Base-by-base conservation (phyloP, 2,329 filamentous ascomycete species). In the Sarocladium kiliense region DNA sequence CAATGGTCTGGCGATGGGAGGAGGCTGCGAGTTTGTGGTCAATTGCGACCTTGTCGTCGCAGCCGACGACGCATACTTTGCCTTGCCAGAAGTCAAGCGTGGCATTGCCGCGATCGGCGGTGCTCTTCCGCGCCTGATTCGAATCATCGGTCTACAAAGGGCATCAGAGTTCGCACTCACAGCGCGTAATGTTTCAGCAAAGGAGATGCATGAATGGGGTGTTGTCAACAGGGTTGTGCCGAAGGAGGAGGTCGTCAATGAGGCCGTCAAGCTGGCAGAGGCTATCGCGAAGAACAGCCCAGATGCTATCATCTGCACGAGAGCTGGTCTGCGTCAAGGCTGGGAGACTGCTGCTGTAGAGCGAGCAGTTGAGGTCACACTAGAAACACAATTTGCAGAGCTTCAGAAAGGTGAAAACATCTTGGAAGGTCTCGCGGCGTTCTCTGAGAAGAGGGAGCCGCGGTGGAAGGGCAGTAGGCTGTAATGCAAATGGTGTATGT, bases 401-500 rank as follows among this genome's bases (percentile, higher is more conserved):
- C 74, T 90, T 44, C 73, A 83, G 60, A 76, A 73, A 9, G 85
- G 81, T 0, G 82, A 87, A 61, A 91, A 91, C 68, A 82, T 89
- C 66, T 77, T 77, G 39, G 87, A 90, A 70, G 88, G 87, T 0
- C 72, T 91, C 19, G 76, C 65, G 66, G 87, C 86, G 50, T 91
- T 91, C 71, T 81, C 85, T 9, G 86, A 89, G 75, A 88, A 84
- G 75, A 76, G 85, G 63, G 77, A 80, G 68, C 83, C 86, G 1
- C 71, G 70, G 39, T 90, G 86, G 86, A 78, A 74, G 58, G 73
- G 78, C 53, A 82, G 78, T 63, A 81, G 80, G 64, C 58, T 82
- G 58, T 82, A 65, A 69, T 27, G 6, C 1, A n/a, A 19, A 27
- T 7, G 39, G 39, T 10, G 36, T 39, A 16, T 9, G 9, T 39